A percentile compares a stretch with the other conserved stretches of the same genome.
These are phyloP conservation scores for Ogataea polymorpha DNA, from an alignment of 805 yeast genomes.

Conservation along the genomic window DNA sequence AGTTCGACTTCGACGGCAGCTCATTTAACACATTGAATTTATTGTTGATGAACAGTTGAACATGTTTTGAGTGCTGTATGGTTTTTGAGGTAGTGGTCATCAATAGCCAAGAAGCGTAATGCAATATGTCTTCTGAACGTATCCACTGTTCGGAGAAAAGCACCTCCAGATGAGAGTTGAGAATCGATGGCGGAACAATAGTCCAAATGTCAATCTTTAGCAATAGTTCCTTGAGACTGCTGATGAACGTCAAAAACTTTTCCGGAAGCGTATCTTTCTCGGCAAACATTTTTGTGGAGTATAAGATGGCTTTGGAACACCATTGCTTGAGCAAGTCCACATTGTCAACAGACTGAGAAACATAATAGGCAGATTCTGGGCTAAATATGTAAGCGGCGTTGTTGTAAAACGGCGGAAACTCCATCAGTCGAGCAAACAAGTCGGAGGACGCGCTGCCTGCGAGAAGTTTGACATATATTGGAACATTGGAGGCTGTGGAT, in stretches of 20 bases:
- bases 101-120: conserved; percentile 41
- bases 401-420: conserved; percentile 30
- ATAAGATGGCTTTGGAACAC: conserved; percentile 56
- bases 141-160: conserved; percentile 50
- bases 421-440: conserved; percentile 14
- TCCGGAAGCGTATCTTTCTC: conserved; percentile 35
- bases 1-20: conserved; percentile 23
- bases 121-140: conserved; percentile 37
- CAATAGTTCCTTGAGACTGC: conserved; percentile 34
- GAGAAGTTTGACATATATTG: conserved; percentile 1
- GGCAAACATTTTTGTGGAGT: conserved; percentile 62
- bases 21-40: conserved; percentile 36
- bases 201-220: conserved; percentile 35
- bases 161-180: conserved; percentile 67
- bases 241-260: conserved; percentile 32
- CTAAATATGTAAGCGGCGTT: conserved; percentile 31
- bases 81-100: conserved; percentile 34
- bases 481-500: neutral
- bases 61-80: conserved; percentile 46
- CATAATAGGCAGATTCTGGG: conserved; percentile 22
- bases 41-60: conserved; percentile 64
- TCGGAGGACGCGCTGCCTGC: neutral
- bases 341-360: neutral
- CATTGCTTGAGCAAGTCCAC: conserved; percentile 40
- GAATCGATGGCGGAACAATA: conserved; percentile 40